Percentiles rank a stretch among this genome's conserved stretches.
phyloP scores from a whole-genome alignment of 768 basidiomycete species.

The Cystobasidiopsis lactophilus region DNA sequence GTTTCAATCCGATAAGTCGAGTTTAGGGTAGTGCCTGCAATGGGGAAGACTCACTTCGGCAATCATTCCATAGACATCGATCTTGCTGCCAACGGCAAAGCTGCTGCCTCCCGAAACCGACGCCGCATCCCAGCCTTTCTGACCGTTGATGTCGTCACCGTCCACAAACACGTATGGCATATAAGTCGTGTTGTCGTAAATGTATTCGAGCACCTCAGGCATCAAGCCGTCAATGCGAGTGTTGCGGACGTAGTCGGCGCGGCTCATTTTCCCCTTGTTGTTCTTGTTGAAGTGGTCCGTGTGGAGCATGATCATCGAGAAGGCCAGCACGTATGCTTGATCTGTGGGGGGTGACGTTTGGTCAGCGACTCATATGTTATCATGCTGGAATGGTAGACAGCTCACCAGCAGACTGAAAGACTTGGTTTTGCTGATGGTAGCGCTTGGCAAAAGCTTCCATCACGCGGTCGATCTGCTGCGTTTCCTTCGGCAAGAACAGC shows the following conservation, averaged over 20 bases:
- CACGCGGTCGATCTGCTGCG: conserved; percentile 93
- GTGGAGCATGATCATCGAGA: conserved; percentile 87
- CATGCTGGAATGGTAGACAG: conserved; percentile 94
- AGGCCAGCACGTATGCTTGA: conserved; percentile 77
- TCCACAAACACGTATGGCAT: conserved; percentile 94
- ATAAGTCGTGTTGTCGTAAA: conserved; percentile 89
- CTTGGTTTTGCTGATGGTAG: conserved; percentile 61
- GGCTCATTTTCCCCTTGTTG: conserved; percentile 94
- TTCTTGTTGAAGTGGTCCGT: conserved; percentile 96
- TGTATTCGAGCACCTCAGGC: conserved; percentile 73
- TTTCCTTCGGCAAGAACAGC: conserved; percentile 75
- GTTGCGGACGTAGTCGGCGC: conserved; percentile 79
- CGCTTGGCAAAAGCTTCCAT: conserved; percentile 81
- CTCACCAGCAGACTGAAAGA: conserved; percentile 57
- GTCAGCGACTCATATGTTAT: conserved; percentile 67
- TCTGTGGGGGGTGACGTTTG: too few relatives aligned
- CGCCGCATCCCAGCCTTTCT: conserved; percentile 17
- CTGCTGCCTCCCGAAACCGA: background rate
- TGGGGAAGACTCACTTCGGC: background rate
- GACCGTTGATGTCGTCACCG: conserved; percentile 43
- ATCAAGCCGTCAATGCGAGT: conserved; percentile 65
- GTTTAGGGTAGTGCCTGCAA: background rate
- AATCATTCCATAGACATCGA: background rate
- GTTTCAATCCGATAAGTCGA: background rate
- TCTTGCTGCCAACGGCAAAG: background rate